Evolutionary conservation across 2,329 filamentous ascomycete genomes (phyloP).

Genomic region (Sclerotinia subarctica): DNA sequence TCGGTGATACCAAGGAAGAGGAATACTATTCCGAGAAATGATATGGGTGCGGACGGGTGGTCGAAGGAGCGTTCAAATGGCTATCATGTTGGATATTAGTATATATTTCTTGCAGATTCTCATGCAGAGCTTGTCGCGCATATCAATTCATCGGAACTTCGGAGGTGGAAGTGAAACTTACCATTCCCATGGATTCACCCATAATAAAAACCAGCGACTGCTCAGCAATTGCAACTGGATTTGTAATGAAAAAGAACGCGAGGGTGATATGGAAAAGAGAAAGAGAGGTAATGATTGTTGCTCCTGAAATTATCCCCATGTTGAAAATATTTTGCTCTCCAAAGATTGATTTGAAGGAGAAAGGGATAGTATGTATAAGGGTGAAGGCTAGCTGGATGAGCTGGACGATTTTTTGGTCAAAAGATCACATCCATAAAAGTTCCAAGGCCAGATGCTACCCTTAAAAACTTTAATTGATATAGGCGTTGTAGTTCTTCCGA

Average conservation of each 20-base stretch:
- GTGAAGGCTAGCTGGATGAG: background rate
- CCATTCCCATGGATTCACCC: slow-evolving; percentile 79
- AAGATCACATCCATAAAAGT: background rate
- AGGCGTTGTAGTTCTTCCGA: slow-evolving; percentile 18
- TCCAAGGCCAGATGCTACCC: slow-evolving; percentile 9
- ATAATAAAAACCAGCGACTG: slow-evolving; percentile 78
- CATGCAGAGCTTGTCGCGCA: background rate
- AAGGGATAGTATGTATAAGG: background rate
- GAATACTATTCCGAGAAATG: slow-evolving; percentile 68
- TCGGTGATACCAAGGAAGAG: slow-evolving; percentile 59
- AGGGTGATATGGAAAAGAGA: slow-evolving; percentile 82
- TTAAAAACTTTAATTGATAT: slow-evolving; percentile 15
- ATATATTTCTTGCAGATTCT: background rate
- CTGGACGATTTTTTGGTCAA: slow-evolving; percentile 12
- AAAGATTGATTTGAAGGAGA: background rate
- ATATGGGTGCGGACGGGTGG: slow-evolving; percentile 64
- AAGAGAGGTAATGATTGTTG: slow-evolving; percentile 75
- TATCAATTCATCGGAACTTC: background rate
- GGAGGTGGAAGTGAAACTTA: slow-evolving; percentile 42
- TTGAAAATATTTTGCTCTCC: slow-evolving; percentile 25
- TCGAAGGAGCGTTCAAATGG: slow-evolving; percentile 66
- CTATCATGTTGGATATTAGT: slow-evolving; percentile 41
- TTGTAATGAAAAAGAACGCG: slow-evolving; percentile 78
- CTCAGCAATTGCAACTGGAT: slow-evolving; percentile 68
- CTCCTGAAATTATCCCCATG: slow-evolving; percentile 81